Percentiles rank a stretch among this genome's conserved stretches.
Evolutionary conservation across 2,329 filamentous ascomycete genomes (phyloP).

Genomic region (Alternaria triticina): DNA sequence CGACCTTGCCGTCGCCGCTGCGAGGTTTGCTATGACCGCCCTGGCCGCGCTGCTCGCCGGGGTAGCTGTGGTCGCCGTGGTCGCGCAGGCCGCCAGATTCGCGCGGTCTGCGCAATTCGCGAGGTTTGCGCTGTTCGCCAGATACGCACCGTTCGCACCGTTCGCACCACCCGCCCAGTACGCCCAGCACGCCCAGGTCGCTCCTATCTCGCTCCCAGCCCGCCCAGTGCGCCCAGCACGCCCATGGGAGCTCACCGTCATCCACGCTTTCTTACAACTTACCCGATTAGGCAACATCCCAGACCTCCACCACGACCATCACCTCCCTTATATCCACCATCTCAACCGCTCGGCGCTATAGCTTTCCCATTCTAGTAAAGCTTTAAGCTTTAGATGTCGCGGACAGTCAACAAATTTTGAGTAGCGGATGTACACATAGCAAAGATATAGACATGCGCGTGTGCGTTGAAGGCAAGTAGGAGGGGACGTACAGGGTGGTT

Average conservation of each 20-base stretch:
- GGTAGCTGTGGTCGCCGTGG: neutral
- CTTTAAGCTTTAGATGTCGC: fast-evolving
- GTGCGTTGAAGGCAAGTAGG: neutral
- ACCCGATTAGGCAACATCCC: neutral
- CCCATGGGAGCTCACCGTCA: neutral
- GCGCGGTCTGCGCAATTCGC: neutral
- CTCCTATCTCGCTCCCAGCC: neutral
- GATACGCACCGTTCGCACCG: neutral
- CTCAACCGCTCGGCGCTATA: neutral
- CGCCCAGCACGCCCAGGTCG: no score
- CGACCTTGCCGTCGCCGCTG: neutral
- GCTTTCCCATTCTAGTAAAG: fast-evolving
- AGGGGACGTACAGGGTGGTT: neutral
- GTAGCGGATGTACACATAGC: neutral
- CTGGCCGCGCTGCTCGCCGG: neutral
- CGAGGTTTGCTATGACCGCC: neutral
- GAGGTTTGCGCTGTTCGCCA: neutral
- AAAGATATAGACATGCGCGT: neutral
- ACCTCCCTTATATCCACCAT: neutral
- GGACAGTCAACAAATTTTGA: neutral
- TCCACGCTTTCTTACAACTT: neutral
- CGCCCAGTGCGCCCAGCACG: neutral
- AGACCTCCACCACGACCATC: neutral
- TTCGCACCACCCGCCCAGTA: neutral
- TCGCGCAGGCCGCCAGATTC: neutral